Evolutionary conservation across 2,329 filamentous ascomycete genomes (phyloP).

Genomic region (Thielaviopsis musarum): DNA sequence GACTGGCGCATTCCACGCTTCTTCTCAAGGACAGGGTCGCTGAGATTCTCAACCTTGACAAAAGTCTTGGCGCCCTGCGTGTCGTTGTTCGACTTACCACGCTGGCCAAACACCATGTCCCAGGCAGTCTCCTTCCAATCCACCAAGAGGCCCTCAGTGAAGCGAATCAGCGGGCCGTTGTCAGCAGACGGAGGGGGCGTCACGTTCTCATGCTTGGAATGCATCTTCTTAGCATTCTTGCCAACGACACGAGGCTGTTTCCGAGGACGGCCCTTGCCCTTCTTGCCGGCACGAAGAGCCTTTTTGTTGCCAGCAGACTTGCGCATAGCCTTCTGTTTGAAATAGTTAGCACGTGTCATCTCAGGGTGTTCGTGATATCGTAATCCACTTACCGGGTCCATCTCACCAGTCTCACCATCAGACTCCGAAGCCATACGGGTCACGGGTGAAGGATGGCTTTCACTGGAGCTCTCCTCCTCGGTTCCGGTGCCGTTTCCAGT

Average conservation of each 20-base stretch:
- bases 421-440: slow-evolving; percentile 45
- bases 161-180: slow-evolving; percentile 51
- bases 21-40: slow-evolving; percentile 48
- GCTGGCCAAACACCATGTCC: slow-evolving; percentile 49
- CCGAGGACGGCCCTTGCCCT: slow-evolving; percentile 16
- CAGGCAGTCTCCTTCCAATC: slow-evolving; percentile 65
- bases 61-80: slow-evolving; percentile 45
- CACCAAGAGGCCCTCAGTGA: slow-evolving; percentile 71
- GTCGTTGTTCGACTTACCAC: slow-evolving; percentile 23
- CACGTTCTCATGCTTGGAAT: slow-evolving; percentile 20
- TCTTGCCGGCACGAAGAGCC: slow-evolving; percentile 22
- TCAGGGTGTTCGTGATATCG: not conserved
- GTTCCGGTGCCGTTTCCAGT: slow-evolving; percentile 25
- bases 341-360: not conserved
- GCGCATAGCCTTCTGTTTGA: not conserved
- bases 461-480: slow-evolving; percentile 36
- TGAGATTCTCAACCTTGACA: slow-evolving; percentile 31
- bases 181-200: slow-evolving; percentile 23
- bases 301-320: slow-evolving; percentile 2
- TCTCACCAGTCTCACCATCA: slow-evolving; percentile 30
- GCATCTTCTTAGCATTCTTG: slow-evolving; percentile 17
- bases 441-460: slow-evolving; percentile 24
- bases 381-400: slow-evolving; percentile 4
- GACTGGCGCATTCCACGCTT: slow-evolving; percentile 46
- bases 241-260: not conserved